Evolutionary conservation across 2,329 filamentous ascomycete species (phyloP), one percentile per base, ranked within the genome.

Genomic region (Pezicula radicicola): DNA sequence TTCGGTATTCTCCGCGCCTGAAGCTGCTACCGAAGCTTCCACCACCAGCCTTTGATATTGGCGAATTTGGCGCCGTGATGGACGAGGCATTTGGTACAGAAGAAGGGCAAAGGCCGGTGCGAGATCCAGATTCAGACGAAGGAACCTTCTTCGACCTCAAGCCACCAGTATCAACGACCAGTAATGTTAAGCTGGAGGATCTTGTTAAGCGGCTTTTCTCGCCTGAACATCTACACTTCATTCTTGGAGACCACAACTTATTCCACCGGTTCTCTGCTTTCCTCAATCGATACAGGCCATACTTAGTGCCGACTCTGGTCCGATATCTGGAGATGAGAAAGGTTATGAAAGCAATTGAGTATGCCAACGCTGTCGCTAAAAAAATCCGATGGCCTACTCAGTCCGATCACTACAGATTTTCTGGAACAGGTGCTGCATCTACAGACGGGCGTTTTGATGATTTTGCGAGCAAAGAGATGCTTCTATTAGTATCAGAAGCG

Each of bases 401-500:
- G 44, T 58, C 58, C 25, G 57, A 60, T 40, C 53, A 49, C 30
- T 57, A 45, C 47, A 61, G 60, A 40, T 59, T 60, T 51, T 58
- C 55, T 35, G 51, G 57, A 10, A 28, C 56, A 9, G 50, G 60
- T 27, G 60, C 57, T 8, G 59, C 55, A 4, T 43, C 56, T 1
- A 50, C 53, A 6, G 57, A 61, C 48, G 51, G 45, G 18, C 37
- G 57, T 15, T 61, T 62, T 19, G 51, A 58, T n/a, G 59, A 62
- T 43, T 61, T 60, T 35, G 60, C 60, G 2, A 49, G 47, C 3
- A 51, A 55, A 41, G 58, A 62, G 41, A 43, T 61, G 27, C 28
- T 55, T 16, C 37, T 60, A 13, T 52, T 62, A 8, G 53, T 51
- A 25, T 51, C 54, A n/a, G 83, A 90, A 40, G 87, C 89, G 47